phyloP scores from a whole-genome alignment of 208 protist species.

The Leptomonas seymouri region DNA sequence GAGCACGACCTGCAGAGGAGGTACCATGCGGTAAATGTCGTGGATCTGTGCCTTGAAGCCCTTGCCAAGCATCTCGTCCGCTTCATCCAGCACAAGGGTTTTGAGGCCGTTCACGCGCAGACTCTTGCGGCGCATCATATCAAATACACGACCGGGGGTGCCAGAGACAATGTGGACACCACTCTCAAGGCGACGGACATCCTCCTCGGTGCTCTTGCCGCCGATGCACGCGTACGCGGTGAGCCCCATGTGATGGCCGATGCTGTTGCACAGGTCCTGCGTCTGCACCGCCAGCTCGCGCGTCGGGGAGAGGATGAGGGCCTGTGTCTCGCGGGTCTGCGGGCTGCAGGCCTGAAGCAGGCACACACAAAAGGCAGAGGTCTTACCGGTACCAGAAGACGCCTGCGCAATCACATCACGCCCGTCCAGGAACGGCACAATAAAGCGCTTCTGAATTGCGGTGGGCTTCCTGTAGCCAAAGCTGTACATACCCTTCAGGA shows the following conservation, averaged over 20 bases:
- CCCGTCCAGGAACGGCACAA: conserved; percentile 90
- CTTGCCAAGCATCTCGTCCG: conserved; percentile 99
- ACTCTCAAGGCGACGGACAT: conserved; percentile 89
- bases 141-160: conserved; percentile 98
- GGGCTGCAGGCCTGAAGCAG: conserved; percentile 90
- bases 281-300: conserved; percentile 98
- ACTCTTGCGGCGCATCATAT: conserved; percentile 95
- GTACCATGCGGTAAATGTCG: conserved; percentile 97
- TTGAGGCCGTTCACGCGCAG: conserved; percentile 88
- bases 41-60: conserved; percentile 99
- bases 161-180: conserved; percentile 97
- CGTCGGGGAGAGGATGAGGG: conserved; percentile 97
- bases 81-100: conserved; percentile 98
- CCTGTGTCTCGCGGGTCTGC: conserved; percentile 89
- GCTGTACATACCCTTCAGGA: conserved; percentile 96
- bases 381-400: conserved; percentile 99
- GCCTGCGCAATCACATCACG: conserved; percentile 98
- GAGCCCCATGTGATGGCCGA: conserved; percentile 95
- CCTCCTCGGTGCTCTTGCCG: conserved; percentile 94
- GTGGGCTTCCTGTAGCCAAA: conserved; percentile 99
- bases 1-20: conserved; percentile 90
- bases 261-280: conserved; percentile 92
- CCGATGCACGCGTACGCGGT: conserved; percentile 90
- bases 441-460: conserved; percentile 98
- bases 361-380: conserved; percentile 96